phyloP scores from a whole-genome alignment of 208 protist species.

The Crithidia fasciculata region DNA sequence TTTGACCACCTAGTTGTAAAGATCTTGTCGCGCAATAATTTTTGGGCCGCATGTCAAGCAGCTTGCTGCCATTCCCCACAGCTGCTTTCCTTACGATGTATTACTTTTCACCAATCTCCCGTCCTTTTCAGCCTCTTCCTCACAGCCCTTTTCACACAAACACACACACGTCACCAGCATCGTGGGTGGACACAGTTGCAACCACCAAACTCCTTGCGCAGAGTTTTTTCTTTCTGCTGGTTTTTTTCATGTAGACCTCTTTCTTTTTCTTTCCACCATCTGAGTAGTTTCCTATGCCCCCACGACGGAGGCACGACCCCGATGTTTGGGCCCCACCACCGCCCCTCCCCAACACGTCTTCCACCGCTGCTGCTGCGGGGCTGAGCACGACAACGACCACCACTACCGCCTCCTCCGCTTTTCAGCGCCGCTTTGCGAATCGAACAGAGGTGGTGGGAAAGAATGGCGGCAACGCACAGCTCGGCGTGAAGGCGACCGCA shows the following conservation, averaged over 20 bases:
- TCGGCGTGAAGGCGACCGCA: slow-evolving; percentile 11
- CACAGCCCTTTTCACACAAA: background rate
- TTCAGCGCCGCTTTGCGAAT: slow-evolving; percentile 73
- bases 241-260: background rate
- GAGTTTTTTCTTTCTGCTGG: background rate
- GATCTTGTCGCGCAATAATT: too few species aligned
- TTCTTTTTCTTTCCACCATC: slow-evolving; percentile 18
- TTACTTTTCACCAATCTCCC: background rate
- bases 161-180: too few species aligned
- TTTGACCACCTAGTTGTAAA: too few species aligned
- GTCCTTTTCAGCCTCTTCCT: background rate
- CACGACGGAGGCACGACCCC: slow-evolving; percentile 49
- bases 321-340: slow-evolving; percentile 78
- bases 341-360: slow-evolving; percentile 6
- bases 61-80: too few species aligned
- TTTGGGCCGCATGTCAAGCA: too few species aligned
- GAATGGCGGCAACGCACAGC: slow-evolving; percentile 56
- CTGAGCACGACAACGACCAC: background rate
- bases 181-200: too few species aligned
- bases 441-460: slow-evolving; percentile 58
- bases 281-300: slow-evolving; percentile 13
- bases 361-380: background rate
- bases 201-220: too few species aligned
- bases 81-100: background rate
- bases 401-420: slow-evolving; percentile 27